Evolutionary conservation across 805 yeast species (phyloP).

Genomic region (Wickerhamomyces chaumierensis): DNA sequence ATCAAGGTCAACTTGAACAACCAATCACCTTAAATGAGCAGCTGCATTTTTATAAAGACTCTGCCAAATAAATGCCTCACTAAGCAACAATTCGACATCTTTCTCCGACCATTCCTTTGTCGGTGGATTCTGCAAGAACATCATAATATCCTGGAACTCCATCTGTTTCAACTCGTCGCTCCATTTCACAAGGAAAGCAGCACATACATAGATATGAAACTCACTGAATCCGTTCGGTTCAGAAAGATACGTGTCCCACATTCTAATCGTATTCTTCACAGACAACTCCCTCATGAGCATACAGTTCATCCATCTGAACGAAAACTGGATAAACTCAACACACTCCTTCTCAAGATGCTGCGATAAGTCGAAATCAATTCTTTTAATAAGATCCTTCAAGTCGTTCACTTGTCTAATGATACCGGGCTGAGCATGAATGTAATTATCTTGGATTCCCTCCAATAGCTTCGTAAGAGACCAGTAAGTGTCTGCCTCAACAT

Average conservation of each 20-base stretch:
- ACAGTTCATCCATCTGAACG: slow-evolving; percentile 99
- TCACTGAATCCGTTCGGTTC: slow-evolving; percentile 75
- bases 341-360: slow-evolving; percentile 71
- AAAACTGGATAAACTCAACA: slow-evolving; percentile 89
- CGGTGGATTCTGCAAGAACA: slow-evolving; percentile 85
- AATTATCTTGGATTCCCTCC: slow-evolving; percentile 93
- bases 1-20: no score
- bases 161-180: slow-evolving; percentile 62
- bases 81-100: slow-evolving; percentile 81
- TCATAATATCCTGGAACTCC: slow-evolving; percentile 92
- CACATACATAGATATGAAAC: slow-evolving; percentile 95
- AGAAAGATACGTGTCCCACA: slow-evolving; percentile 94
- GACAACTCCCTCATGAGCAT: slow-evolving; percentile 87
- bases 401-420: slow-evolving; percentile 84
- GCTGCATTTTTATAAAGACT: slow-evolving; percentile 80
- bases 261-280: slow-evolving; percentile 67
- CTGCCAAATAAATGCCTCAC: slow-evolving; percentile 98
- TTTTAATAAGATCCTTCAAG: slow-evolving; percentile 60
- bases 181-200: slow-evolving; percentile 89
- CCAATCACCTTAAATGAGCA: slow-evolving; percentile 65
- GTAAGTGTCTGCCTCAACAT: slow-evolving; percentile 89
- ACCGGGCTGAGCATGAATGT: slow-evolving; percentile 97
- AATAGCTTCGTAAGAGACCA: slow-evolving; percentile 90
- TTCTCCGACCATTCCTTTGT: slow-evolving; percentile 77
- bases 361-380: slow-evolving; percentile 68